Evolutionary conservation across 2,329 filamentous ascomycete species (phyloP).

Genomic region (Diaporthe vaccinii): DNA sequence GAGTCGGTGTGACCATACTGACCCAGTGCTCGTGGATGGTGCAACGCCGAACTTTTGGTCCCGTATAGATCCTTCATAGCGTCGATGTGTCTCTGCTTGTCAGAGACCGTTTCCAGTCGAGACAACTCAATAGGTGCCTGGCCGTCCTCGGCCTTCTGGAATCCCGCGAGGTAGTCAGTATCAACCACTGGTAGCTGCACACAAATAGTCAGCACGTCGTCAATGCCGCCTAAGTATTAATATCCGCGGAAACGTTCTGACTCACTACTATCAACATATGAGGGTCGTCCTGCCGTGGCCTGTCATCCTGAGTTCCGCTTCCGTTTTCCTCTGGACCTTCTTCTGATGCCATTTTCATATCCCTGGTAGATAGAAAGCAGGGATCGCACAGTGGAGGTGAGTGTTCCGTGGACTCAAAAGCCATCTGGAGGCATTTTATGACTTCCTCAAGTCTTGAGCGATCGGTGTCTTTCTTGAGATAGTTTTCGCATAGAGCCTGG

Average conservation of each 20-base stretch:
- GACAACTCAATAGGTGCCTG: neutral
- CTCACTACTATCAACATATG: constrained; percentile 9
- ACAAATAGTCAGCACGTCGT: constrained; percentile 3
- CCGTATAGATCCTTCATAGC: neutral
- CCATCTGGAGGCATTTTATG: neutral
- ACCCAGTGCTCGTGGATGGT: neutral
- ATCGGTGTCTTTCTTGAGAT: neutral
- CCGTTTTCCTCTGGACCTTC: neutral
- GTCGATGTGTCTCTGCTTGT: neutral
- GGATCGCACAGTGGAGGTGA: neutral
- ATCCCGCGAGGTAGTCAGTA: neutral
- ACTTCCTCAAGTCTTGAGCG: neutral
- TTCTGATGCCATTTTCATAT: neutral
- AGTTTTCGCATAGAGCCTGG: neutral
- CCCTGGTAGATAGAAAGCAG: neutral
- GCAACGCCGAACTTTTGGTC: neutral
- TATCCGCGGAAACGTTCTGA: neutral
- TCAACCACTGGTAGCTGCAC: constrained; percentile 10
- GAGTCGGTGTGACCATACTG: neutral
- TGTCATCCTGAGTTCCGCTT: neutral
- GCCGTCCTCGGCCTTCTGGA: neutral
- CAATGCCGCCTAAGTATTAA: neutral
- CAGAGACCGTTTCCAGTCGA: neutral
- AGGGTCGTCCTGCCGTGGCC: neutral
- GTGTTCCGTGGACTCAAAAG: neutral